Base-by-base conservation (phyloP, 2,329 filamentous ascomycete genomes). In the Dothidotthia symphoricarpi region DNA sequence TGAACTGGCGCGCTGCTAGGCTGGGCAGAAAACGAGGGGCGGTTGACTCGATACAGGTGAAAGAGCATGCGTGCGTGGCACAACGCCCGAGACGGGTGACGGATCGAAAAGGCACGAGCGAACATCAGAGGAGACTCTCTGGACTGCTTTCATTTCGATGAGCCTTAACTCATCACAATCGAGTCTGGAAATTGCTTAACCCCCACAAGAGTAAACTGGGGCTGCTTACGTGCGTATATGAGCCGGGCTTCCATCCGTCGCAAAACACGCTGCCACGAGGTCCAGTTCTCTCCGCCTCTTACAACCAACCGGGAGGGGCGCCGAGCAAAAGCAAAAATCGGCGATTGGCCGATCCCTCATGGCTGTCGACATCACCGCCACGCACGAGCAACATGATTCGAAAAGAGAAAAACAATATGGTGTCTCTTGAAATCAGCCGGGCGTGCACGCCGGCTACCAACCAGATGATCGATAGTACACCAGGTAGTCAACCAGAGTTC, bases 181-280 rank as follows among this genome's bases (percentile, higher is more conserved):
- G 19, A 22, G 5, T 22, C 19, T 22, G 19, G 19, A 22, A 22
- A 22, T 22, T 22, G 19, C 19, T n/a, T 6, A 22, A 22, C 19
- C 19, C 19, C 19, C 5, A 5, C 19, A 6, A 22, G 19, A 22
- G 5, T 22, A 22, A 22, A 17, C 31, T 43, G 26, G 19, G 27
- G 36, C 28, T 34, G 36, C 43, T 28, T 9, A 22, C 19, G 19
- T 22, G 9, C 9, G 19, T 9, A 22, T 9, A 22, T 9, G 9
- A 22, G 9, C 5, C 19, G 24, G 33, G 31, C 45, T 45, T 50
- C 49, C 49, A 50, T 43, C 49, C 49, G 51, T 46, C 49, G 51
- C 45, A 34, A 40, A 22, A 9, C 35, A 24, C 34, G 41, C 51
- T 54, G 54, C 57, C 56, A 58, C 55, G 54, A 57, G 54, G 55